These are phyloP conservation scores for Solanum pennellii DNA, from an alignment of 257 asterid species.

Conservation along the genomic window DNA sequence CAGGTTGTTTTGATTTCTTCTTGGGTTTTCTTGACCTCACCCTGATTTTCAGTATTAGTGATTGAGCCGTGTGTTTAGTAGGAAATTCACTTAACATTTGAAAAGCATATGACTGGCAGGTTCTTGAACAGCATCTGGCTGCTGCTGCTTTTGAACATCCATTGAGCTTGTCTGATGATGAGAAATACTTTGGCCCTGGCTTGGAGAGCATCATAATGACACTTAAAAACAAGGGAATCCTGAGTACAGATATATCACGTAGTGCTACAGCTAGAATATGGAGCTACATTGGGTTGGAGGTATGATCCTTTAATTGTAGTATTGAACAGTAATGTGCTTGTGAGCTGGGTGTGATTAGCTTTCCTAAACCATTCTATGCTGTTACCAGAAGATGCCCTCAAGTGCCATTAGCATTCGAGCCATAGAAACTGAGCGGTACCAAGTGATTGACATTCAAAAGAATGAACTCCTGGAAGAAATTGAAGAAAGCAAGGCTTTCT, in stretches of 20 bases:
- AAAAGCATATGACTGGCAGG: conserved; percentile 41
- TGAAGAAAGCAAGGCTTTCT: conserved; percentile 94
- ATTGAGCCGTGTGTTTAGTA: background rate
- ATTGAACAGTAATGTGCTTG: background rate
- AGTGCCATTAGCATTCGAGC: conserved; percentile 60
- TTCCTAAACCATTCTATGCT: background rate
- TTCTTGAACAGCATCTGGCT: conserved; percentile 77
- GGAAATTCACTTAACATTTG: background rate
- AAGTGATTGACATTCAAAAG: conserved; percentile 60
- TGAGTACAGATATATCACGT: conserved; percentile 47
- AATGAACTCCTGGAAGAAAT: conserved; percentile 85
- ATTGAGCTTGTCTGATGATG: conserved; percentile 57
- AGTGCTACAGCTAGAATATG: conserved; percentile 58
- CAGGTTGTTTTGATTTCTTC: conserved; percentile 36
- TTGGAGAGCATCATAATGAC: conserved; percentile 41
- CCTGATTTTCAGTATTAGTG: background rate
- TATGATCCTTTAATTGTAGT: conserved; percentile 14
- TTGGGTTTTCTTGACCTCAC: background rate
- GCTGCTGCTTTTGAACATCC: conserved; percentile 94
- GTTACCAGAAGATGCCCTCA: conserved; percentile 61
- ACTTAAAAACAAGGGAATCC: conserved; percentile 58
- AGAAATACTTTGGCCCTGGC: conserved; percentile 65
- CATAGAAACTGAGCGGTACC: conserved; percentile 65
- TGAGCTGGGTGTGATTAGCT: background rate
- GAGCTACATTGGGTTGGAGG: conserved; percentile 90